These are phyloP conservation scores for Candida xyloterini DNA, from an alignment of 805 yeast genomes.

Conservation along the genomic window DNA sequence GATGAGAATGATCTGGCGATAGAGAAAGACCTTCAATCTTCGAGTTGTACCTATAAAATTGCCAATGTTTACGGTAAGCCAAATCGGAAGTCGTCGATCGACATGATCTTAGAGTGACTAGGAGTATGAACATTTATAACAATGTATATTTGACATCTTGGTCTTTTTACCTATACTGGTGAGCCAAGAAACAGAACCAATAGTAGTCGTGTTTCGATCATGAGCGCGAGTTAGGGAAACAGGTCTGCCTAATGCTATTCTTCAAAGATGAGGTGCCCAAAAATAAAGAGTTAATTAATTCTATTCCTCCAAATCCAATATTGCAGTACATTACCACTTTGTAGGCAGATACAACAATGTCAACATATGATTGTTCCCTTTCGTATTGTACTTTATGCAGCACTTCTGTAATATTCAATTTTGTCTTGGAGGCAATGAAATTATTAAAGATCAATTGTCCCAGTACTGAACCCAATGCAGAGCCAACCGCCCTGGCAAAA, in stretches of 20 bases:
- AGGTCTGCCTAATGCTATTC: background rate
- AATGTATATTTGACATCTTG: background rate
- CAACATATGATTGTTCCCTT: background rate
- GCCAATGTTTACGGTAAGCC: slow-evolving; percentile 12
- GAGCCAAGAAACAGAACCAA: background rate
- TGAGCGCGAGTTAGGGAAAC: too few species aligned
- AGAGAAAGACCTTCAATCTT: slow-evolving; percentile 15
- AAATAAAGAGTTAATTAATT: slow-evolving; percentile 14
- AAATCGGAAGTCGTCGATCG: slow-evolving; percentile 17
- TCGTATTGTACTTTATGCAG: slow-evolving; percentile 5
- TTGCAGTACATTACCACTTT: slow-evolving; percentile 19
- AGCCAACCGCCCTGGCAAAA: slow-evolving; percentile 46
- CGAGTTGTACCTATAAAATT: slow-evolving; percentile 12
- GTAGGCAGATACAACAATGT: slow-evolving; percentile 18
- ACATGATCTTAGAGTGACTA: slow-evolving; percentile 22
- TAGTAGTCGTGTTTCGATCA: too few species aligned
- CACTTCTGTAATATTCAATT: slow-evolving; percentile 2
- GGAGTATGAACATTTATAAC: slow-evolving; percentile 1
- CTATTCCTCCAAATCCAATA: slow-evolving; percentile 20
- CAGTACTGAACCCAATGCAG: slow-evolving; percentile 44
- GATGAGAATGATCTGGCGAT: slow-evolving; percentile 29
- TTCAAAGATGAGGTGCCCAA: background rate
- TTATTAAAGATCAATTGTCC: slow-evolving; percentile 39
- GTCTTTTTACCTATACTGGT: background rate
- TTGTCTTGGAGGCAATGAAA: slow-evolving; percentile 8